Percentiles rank a stretch among this genome's conserved stretches.
phyloP scores from a whole-genome alignment of 306 rosid species.

The Abrus precatorius region DNA sequence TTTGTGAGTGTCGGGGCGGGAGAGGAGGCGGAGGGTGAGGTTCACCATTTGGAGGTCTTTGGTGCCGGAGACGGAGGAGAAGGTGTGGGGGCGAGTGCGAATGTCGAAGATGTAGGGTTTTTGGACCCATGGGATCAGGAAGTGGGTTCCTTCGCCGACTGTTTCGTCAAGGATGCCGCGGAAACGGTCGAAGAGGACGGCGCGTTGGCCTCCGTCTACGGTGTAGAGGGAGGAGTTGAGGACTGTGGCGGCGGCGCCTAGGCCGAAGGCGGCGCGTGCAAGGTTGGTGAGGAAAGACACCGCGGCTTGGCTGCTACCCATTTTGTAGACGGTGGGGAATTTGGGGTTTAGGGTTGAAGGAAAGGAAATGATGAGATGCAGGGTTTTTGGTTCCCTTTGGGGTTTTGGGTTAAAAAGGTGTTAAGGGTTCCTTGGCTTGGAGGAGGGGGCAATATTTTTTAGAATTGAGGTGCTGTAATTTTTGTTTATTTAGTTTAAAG shows the following conservation, averaged over 20 bases:
- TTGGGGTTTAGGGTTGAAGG: slow-evolving; percentile 12
- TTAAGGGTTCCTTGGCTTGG: too few relatives aligned
- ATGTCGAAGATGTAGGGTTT: slow-evolving; percentile 93
- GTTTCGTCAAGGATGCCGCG: slow-evolving; percentile 76
- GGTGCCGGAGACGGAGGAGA: slow-evolving; percentile 89
- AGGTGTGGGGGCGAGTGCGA: slow-evolving; percentile 87
- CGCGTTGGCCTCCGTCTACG: slow-evolving; percentile 96
- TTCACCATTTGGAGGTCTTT: slow-evolving; percentile 96
- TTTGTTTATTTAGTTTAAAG: too few relatives aligned
- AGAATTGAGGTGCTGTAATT: too few relatives aligned
- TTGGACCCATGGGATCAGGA: slow-evolving; percentile 94
- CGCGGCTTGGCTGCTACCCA: slow-evolving; percentile 88
- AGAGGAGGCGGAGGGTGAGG: slow-evolving; percentile 82
- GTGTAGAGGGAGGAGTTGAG: slow-evolving; percentile 80
- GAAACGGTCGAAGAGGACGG: slow-evolving; percentile 92
- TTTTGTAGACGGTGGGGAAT: not conserved
- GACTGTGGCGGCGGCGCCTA: slow-evolving; percentile 66
- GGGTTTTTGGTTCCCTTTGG: too few relatives aligned
- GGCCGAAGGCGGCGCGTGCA: slow-evolving; percentile 79
- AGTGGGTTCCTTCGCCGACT: slow-evolving; percentile 83
- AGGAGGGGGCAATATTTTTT: too few relatives aligned
- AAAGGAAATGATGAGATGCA: too few relatives aligned
- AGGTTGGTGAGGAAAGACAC: slow-evolving; percentile 67
- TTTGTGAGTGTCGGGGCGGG: slow-evolving; percentile 79
- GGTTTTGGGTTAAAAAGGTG: too few relatives aligned